Base-by-base conservation (phyloP, 1,284 basidiomycete genomes). In the Xerocomus nothofagi region DNA sequence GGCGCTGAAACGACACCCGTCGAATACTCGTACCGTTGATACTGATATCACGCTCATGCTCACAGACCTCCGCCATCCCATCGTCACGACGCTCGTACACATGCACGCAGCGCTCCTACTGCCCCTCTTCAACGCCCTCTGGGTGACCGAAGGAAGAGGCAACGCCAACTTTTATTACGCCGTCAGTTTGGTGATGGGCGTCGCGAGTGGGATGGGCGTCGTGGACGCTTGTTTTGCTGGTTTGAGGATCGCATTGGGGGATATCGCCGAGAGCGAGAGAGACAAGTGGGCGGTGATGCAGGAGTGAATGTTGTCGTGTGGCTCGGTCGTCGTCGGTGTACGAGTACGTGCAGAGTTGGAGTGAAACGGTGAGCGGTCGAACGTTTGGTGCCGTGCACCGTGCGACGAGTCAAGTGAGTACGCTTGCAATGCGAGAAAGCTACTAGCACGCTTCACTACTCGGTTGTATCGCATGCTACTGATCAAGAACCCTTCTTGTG, bases 101-200 rank as follows among this genome's bases (percentile, higher is more conserved):
- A 73, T 92, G 1, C 94, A 98, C 64, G 84, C 95, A 0, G 77
- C 85, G 1, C 78, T 94, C 20, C 84, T 99, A 10, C 80, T 98
- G 49, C 95, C 94, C 0, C 77, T 97, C 15, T 95, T 99, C 69
- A 85, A 97, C 62, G 82, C 93, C 53, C 75, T 98, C 4, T 99
- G 97, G 96, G 79, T 98, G 5, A 76, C 78, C 8, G 88, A 93
- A 43, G 95, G 94, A 0, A 92, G 93, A 6, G 96, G 94, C 2
- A 99, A 99, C 63, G 94, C 96, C 38, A 99, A 99, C 68, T 99
- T 99, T 72, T 98, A 93, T 74, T 99, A 98, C 64, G 96, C 96
- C 0, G 87, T 89, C 5, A 98, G 93, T 2, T 76, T 98, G 57
- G 95, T 99, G 5, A 95, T 95, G 69, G 93, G 91, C 0, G 78